These are phyloP conservation scores for Nematocida sp. DNA, from an alignment of 371 early-diverging fungal genomes.

Conservation along the genomic window DNA sequence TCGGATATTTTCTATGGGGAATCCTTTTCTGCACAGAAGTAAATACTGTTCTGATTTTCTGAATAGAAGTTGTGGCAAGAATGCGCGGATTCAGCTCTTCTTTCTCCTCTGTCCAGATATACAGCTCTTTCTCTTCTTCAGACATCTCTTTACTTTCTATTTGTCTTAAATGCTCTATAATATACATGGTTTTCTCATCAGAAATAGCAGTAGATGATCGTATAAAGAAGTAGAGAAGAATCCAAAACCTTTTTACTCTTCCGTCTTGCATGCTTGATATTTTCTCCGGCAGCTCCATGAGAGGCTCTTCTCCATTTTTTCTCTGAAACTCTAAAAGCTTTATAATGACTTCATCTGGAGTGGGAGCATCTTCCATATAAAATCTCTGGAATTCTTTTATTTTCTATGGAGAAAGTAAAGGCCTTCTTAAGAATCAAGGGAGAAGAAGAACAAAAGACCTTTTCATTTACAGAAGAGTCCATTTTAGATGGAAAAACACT, in stretches of 20 bases:
- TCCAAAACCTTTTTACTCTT: no score
- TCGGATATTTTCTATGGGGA: neutral
- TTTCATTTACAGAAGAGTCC: slow-evolving; percentile 37
- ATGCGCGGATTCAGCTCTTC: no score
- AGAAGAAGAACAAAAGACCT: slow-evolving; percentile 13
- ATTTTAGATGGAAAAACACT: slow-evolving; percentile 9
- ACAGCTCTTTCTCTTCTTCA: no score
- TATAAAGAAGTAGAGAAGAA: no score
- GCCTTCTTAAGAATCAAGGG: slow-evolving; percentile 49
- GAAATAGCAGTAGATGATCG: no score
- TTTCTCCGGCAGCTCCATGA: neutral
- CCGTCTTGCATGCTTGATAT: no score
- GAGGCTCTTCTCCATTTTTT: neutral
- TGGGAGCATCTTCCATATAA: neutral
- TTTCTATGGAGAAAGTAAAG: slow-evolving; percentile 38
- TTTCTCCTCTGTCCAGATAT: no score
- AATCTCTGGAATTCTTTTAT: slow-evolving; percentile 3
- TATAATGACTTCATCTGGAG: neutral
- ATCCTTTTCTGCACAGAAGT: neutral
- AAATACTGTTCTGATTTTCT: neutral
- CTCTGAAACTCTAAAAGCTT: no score
- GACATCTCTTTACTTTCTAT: no score
- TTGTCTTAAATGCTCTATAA: no score
- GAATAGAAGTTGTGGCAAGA: no score
- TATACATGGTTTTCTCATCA: no score